A percentile compares a stretch with the other conserved stretches of the same genome.
Evolutionary conservation across 1,284 basidiomycete species (phyloP).

Genomic region (Gomphus bonarii): DNA sequence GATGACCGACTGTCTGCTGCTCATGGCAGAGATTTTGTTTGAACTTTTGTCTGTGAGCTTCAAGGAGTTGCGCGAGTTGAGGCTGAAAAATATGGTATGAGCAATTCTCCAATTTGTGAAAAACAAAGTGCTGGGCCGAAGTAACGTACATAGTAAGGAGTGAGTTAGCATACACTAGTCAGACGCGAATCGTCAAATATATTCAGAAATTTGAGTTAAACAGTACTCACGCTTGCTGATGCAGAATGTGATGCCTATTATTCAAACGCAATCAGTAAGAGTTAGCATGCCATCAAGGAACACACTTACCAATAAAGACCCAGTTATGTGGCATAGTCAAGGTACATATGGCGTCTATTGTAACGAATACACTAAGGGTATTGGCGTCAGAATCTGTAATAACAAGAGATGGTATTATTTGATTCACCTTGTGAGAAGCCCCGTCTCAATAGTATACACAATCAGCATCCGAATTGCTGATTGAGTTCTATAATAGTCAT

Average conservation of each 20-base stretch:
- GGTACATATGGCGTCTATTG: slow-evolving; percentile 6
- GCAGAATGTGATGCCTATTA: slow-evolving; percentile 3
- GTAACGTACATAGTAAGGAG: slow-evolving; percentile 9
- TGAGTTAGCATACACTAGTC: slow-evolving; percentile 9
- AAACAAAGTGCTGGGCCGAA: neutral
- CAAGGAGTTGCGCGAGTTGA: slow-evolving; percentile 8
- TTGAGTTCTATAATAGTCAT: neutral
- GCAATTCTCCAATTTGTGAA: neutral
- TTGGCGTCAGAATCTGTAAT: neutral
- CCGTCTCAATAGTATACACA: slow-evolving; percentile 9
- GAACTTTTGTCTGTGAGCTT: neutral
- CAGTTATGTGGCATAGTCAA: slow-evolving; percentile 8
- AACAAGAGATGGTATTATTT: too few relatives aligned
- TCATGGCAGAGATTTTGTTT: neutral
- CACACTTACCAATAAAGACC: slow-evolving; percentile 5
- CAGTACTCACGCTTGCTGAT: slow-evolving; percentile 6
- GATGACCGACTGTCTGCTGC: neutral
- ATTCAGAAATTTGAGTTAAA: neutral
- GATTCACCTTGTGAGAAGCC: slow-evolving; percentile 6
- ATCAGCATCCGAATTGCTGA: slow-evolving; percentile 8
- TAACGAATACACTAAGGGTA: neutral
- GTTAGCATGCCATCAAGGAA: neutral
- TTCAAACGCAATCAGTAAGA: neutral
- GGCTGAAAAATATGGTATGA: neutral
- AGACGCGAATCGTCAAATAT: neutral